A percentile compares a stretch with the other conserved stretches of the same genome.
Evolutionary conservation across 2,329 filamentous ascomycete genomes (phyloP).

Genomic region (Fusarium udum): DNA sequence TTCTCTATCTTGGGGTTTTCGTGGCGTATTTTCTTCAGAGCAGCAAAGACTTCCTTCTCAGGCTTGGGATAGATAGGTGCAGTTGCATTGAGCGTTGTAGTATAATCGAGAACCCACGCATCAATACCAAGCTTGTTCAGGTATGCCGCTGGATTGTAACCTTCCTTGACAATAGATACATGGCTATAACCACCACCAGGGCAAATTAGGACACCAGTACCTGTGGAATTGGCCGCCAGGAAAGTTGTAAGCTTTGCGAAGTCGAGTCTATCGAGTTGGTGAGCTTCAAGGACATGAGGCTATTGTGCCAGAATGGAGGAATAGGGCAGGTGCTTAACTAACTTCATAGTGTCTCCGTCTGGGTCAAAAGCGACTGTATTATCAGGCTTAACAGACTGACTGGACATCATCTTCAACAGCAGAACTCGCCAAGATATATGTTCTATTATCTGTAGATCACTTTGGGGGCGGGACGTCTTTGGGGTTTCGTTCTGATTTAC

Average conservation of each 20-base stretch:
- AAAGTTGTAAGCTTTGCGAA: neutral
- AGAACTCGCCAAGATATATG: neutral
- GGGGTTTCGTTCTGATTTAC: neutral
- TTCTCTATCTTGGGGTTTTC: neutral
- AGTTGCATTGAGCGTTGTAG: constrained; percentile 5
- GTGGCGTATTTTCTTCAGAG: constrained; percentile 1
- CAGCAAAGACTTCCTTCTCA: constrained; percentile 5
- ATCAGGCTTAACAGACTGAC: accelerated
- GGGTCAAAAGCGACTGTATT: accelerated
- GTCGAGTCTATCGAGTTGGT: constrained; percentile 2
- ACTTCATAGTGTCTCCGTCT: neutral
- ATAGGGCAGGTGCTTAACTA: neutral
- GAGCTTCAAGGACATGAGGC: neutral
- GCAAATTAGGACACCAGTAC: constrained; percentile 2
- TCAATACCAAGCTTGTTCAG: constrained; percentile 14
- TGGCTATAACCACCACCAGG: constrained; percentile 16
- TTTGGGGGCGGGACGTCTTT: neutral
- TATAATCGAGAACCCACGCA: constrained; percentile 22
- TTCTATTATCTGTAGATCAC: neutral
- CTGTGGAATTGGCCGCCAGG: neutral
- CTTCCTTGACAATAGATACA: constrained; percentile 17
- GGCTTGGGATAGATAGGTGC: constrained; percentile 17
- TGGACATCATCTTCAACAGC: neutral
- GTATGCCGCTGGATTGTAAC: constrained; percentile 7
- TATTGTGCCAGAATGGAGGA: neutral